Base-by-base conservation (phyloP, 2,329 filamentous ascomycete genomes). In the Phyllachora maydis region DNA sequence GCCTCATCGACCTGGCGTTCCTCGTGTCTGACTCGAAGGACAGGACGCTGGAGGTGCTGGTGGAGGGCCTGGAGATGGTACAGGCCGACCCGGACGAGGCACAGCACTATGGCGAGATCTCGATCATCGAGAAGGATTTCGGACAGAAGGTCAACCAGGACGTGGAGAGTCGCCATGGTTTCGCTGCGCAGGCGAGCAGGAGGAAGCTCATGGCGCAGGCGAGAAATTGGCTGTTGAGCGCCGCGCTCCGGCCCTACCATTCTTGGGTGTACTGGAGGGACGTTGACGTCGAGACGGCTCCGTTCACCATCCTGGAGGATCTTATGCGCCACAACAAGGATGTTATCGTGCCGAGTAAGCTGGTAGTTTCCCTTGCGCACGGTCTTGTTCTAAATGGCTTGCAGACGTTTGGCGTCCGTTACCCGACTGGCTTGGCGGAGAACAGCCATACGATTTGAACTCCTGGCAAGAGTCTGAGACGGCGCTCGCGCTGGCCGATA, bases 241-340 rank as follows among this genome's bases (percentile, higher is more conserved):
- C 88, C 19, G 85, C 88, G 12, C 54, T 98, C 25, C 70, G 88
- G 20, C 88, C 88, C 2, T 90, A 88, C 24, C 88, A 98, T 45
- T 93, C 83, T 33, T 98, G 88, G 88, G 88, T 98, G 7, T 98
- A 98, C 45, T 98, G 88, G 88, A 71, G 88, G 48, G 88, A 98
- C 52, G 88, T 92, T 13, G 88, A 98, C 50, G 88, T 98, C 6
- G 82, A 95, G 50, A 98, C 88, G 2, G 88, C 88, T 3, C 88
- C 88, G 0, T 88, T 85, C 41, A 95, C 88, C 0, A 95, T 98
- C 36, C 53, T 98, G 32, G 88, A 98, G 44, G 88, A 98, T 51
- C 54, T 98, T 26, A 98, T 98, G 88, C 71, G 85, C 32, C 88
- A 98, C 42, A 92, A 98, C 52, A 95, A 93, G 50, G 88, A 98